A percentile compares a stretch with the other conserved stretches of the same genome.
Evolutionary conservation across 2,329 filamentous ascomycete genomes (phyloP).

Genomic region (Neopestalotiopsis rosae): DNA sequence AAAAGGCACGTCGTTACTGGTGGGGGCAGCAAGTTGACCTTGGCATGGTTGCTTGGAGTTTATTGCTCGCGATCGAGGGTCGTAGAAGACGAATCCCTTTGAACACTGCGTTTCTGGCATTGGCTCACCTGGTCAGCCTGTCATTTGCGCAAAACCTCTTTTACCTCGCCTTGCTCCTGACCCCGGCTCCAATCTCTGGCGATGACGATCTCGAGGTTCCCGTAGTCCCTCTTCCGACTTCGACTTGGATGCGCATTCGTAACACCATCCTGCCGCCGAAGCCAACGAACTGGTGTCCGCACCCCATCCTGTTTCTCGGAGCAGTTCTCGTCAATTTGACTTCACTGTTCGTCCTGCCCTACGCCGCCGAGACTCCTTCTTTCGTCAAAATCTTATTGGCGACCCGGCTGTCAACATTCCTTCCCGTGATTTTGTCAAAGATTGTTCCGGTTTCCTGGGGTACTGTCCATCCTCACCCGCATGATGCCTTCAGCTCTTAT

Average conservation of each 20-base stretch:
- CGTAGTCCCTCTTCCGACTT: slow-evolving; percentile 33
- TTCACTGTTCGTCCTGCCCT: slow-evolving; percentile 44
- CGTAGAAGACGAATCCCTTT: slow-evolving; percentile 60
- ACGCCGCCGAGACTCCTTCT: slow-evolving; percentile 43
- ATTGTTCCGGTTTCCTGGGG: slow-evolving; percentile 57
- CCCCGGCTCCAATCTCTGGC: slow-evolving; percentile 51
- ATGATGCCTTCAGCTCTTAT: slow-evolving; percentile 46
- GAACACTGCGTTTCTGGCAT: slow-evolving; percentile 59
- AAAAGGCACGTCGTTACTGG: slow-evolving; percentile 61
- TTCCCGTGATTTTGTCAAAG: slow-evolving; percentile 51
- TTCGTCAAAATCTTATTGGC: slow-evolving; percentile 42
- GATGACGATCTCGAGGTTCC: slow-evolving; percentile 33
- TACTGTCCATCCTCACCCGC: slow-evolving; percentile 44
- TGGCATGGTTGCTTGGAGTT: slow-evolving; percentile 57
- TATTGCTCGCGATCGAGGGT: slow-evolving; percentile 65
- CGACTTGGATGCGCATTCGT: slow-evolving; percentile 35
- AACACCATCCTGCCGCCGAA: slow-evolving; percentile 42
- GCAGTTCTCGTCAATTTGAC: slow-evolving; percentile 41
- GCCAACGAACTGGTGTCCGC: slow-evolving; percentile 49
- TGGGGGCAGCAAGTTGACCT: slow-evolving; percentile 67
- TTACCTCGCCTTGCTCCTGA: slow-evolving; percentile 62
- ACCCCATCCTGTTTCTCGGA: slow-evolving; percentile 40
- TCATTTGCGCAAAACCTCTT: slow-evolving; percentile 70
- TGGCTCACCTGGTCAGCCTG: slow-evolving; percentile 65
- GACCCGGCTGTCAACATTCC: slow-evolving; percentile 46